These are phyloP conservation scores for Penicillium maclennaniae DNA, from an alignment of 495 filamentous ascomycete genomes.

Conservation along the genomic window DNA sequence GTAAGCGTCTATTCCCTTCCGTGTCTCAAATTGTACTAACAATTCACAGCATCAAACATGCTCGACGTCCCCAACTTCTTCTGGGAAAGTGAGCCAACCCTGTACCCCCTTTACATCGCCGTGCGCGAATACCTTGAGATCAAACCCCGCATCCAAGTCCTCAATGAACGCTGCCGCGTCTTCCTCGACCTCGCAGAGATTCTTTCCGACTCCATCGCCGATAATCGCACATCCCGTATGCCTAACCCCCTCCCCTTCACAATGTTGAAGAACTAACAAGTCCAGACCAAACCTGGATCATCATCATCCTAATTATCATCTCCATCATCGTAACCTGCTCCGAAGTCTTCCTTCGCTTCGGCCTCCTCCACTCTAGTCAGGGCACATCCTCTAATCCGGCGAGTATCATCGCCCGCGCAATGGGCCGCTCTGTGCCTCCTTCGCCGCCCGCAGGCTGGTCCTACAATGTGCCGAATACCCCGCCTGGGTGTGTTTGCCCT, in stretches of 20 bases:
- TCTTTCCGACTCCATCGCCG: constrained; percentile 82
- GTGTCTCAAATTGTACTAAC: constrained; percentile 4
- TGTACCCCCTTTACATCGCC: constrained; percentile 90
- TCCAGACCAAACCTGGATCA: constrained; percentile 86
- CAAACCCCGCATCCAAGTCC: constrained; percentile 85
- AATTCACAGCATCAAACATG: constrained; percentile 81
- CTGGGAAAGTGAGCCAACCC: constrained; percentile 93
- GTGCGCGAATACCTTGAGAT: constrained; percentile 98
- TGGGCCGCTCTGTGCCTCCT: constrained; percentile 20
- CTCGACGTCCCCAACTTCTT: constrained; percentile 98
- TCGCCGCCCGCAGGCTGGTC: constrained; percentile 16
- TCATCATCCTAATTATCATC: constrained; percentile 88
- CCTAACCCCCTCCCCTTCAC: neutral
- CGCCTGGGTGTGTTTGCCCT: constrained; percentile 27
- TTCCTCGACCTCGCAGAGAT: constrained; percentile 98
- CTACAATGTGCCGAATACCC: constrained; percentile 9
- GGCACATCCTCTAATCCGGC: constrained; percentile 14
- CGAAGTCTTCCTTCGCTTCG: constrained; percentile 86
- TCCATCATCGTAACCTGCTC: constrained; percentile 86
- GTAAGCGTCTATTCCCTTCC: constrained; percentile 50
- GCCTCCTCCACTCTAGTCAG: constrained; percentile 56
- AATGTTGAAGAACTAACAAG: constrained; percentile 3
- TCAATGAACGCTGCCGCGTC: constrained; percentile 94
- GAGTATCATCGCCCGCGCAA: constrained; percentile 18
- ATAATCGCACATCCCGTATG: constrained; percentile 83